A percentile compares a stretch with the other conserved stretches of the same genome.
These are phyloP conservation scores for Pulveroboletus sp. DNA, from an alignment of 768 basidiomycete species.

Conservation along the genomic window DNA sequence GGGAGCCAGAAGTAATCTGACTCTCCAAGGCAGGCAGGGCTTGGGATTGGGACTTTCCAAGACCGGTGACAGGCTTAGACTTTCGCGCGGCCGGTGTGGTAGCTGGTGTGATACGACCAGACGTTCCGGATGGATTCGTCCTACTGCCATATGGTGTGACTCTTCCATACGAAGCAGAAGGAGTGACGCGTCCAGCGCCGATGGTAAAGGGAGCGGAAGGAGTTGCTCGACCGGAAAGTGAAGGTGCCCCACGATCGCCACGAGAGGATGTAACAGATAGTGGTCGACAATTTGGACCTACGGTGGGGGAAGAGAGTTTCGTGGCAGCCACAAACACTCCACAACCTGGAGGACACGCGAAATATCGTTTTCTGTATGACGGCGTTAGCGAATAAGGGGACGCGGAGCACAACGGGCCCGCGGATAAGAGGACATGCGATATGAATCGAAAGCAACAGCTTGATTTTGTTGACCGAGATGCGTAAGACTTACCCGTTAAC, in stretches of 20 bases:
- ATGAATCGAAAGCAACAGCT: background rate
- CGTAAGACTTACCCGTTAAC: constrained; percentile 70
- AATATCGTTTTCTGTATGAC: constrained; percentile 67
- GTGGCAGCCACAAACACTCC: constrained; percentile 85
- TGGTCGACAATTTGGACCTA: constrained; percentile 57
- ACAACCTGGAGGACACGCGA: constrained; percentile 75
- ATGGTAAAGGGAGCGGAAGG: constrained; percentile 38
- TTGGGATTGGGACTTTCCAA: constrained; percentile 31
- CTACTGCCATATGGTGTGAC: constrained; percentile 30
- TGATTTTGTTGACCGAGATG: background rate
- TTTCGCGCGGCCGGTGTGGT: constrained; percentile 30
- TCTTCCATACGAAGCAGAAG: constrained; percentile 47
- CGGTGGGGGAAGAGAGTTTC: constrained; percentile 78
- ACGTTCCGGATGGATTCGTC: constrained; percentile 27
- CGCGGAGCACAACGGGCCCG: background rate
- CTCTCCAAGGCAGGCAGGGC: constrained; percentile 24
- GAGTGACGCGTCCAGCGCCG: constrained; percentile 50
- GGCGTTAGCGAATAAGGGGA: constrained; percentile 10
- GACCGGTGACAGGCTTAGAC: constrained; percentile 28
- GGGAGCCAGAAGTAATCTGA: constrained; percentile 72
- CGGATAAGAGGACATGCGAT: background rate
- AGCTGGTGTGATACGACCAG: constrained; percentile 48
- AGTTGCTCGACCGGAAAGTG: constrained; percentile 42
- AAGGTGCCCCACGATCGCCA: constrained; percentile 41
- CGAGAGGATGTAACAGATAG: constrained; percentile 77